These are phyloP conservation scores for Hippophae rhamnoides DNA, from an alignment of 306 rosid genomes.

Conservation along the genomic window DNA sequence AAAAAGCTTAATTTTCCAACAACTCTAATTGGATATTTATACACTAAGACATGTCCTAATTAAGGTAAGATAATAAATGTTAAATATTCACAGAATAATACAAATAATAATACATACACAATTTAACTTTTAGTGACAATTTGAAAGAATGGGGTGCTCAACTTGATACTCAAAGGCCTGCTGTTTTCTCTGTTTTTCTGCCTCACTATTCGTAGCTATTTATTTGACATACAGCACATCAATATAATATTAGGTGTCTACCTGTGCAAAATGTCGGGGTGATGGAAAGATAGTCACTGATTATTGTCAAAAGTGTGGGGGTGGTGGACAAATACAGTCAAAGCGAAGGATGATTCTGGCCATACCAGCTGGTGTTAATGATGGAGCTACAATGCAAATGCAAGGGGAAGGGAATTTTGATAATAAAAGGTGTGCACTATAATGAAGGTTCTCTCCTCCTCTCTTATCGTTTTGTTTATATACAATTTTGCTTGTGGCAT, in stretches of 20 bases:
- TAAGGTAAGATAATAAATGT: too few relatives aligned
- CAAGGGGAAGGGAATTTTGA: constrained; percentile 72
- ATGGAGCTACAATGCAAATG: constrained; percentile 76
- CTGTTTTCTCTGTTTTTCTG: too few relatives aligned
- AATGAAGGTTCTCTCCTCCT: not conserved
- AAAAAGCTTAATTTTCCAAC: too few relatives aligned
- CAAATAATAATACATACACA: too few relatives aligned
- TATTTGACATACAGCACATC: not conserved
- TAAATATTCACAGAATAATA: too few relatives aligned
- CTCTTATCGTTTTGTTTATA: not conserved
- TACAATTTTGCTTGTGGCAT: not conserved
- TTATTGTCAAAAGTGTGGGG: constrained; percentile 56
- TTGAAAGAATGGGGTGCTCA: too few relatives aligned
- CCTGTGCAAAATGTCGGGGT: constrained; percentile 79
- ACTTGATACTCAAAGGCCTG: too few relatives aligned
- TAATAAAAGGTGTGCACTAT: constrained; percentile 42
- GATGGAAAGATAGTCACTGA: constrained; percentile 64
- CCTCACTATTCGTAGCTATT: too few relatives aligned
- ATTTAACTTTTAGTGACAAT: too few relatives aligned
- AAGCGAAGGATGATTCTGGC: constrained; percentile 40
- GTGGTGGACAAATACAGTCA: constrained; percentile 54
- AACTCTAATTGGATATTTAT: too few relatives aligned
- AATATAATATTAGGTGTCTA: constrained; percentile 53
- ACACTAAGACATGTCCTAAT: too few relatives aligned
- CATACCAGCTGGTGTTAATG: constrained; percentile 70